Evolutionary conservation across 2,329 filamentous ascomycete species (phyloP), one percentile per base, ranked within the genome.

Genomic region (Aphanocladium album): DNA sequence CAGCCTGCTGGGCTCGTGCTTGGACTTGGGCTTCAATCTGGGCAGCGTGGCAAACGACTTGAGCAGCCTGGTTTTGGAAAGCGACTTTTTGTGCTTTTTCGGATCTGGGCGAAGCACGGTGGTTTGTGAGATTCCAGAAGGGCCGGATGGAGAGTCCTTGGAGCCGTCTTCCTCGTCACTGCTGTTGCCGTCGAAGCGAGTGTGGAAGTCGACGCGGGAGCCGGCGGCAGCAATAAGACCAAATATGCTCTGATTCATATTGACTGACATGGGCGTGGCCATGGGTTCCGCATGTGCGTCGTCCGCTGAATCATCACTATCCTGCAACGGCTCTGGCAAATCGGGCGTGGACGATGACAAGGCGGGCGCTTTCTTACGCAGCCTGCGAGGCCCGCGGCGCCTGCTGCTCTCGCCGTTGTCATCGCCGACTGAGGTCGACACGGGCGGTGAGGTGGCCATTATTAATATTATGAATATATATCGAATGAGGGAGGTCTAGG

Each of bases 161-260:
- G 77, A 79, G 56, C 62, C 69, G 52, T 90, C 89, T 35, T 93
- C 90, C 65, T 92, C 92, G 67, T 93, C 91, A 67, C 90, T 95
- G 45, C 89, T 92, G 65, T 89, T 80, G 54, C 78, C 89, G 69
- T 92, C 89, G 72, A 95, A 93, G 41, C 89, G 85, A 62, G 89
- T 83, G 72, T 90, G 88, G 70, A 96, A 92, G 74, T 96, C 89
- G 56, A 89, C 87, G 62, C 86, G 86, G 33, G 91, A 93, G 7
- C 92, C 91, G 41, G 91, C 91, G 17, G 91, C 91, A 7, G 93
- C 90, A 66, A 98, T 93, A 76, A 98, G 85, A 58, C 91, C 92
- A 73, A 97, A 96, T 60, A 98, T 88, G 65, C 91, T 96, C 79
- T 96, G 93, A 74, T 96, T 95, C 87, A 96, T 91, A 69, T 92